Percentiles rank a stretch among this genome's conserved stretches.
Evolutionary conservation across 768 basidiomycete genomes (phyloP).

Genomic region (Chalciporus sphaerocephalus): DNA sequence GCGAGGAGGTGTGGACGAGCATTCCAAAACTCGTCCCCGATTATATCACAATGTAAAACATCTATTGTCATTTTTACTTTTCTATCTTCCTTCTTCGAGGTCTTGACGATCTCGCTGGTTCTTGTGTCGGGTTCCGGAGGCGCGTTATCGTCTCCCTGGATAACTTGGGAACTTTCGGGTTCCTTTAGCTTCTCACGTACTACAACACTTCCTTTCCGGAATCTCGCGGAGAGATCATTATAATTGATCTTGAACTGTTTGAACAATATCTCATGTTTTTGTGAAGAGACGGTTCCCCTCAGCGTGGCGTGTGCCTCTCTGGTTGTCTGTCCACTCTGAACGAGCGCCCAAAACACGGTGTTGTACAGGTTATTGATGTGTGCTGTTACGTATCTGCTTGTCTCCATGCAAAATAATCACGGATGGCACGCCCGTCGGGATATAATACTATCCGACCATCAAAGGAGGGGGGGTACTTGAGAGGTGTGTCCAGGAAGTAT

Average conservation of each 20-base stretch:
- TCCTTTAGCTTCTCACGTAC: slow-evolving; percentile 56
- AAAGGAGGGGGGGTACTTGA: slow-evolving; percentile 86
- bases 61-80: slow-evolving; percentile 44
- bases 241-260: slow-evolving; percentile 84
- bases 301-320: slow-evolving; percentile 80
- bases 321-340: slow-evolving; percentile 76
- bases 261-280: slow-evolving; percentile 91
- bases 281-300: slow-evolving; percentile 76
- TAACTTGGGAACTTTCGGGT: slow-evolving; percentile 1
- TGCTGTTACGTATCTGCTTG: slow-evolving; percentile 83
- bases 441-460: slow-evolving; percentile 87
- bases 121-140: not conserved
- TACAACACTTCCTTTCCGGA: slow-evolving; percentile 81
- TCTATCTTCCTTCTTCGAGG: slow-evolving; percentile 27
- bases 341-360: slow-evolving; percentile 91
- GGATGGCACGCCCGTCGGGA: slow-evolving; percentile 63
- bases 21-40: slow-evolving; percentile 77
- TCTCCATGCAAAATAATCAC: slow-evolving; percentile 95
- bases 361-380: slow-evolving; percentile 99
- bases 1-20: slow-evolving; percentile 51
- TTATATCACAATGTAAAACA: slow-evolving; percentile 79
- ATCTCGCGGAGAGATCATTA: slow-evolving; percentile 65
- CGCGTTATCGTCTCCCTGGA: not conserved
- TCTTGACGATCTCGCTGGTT: slow-evolving; percentile 5
- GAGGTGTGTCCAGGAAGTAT: slow-evolving; percentile 68